Evolutionary conservation across 164 flowering plant genomes (phyloP).

Genomic region (Vitis rupestris): DNA sequence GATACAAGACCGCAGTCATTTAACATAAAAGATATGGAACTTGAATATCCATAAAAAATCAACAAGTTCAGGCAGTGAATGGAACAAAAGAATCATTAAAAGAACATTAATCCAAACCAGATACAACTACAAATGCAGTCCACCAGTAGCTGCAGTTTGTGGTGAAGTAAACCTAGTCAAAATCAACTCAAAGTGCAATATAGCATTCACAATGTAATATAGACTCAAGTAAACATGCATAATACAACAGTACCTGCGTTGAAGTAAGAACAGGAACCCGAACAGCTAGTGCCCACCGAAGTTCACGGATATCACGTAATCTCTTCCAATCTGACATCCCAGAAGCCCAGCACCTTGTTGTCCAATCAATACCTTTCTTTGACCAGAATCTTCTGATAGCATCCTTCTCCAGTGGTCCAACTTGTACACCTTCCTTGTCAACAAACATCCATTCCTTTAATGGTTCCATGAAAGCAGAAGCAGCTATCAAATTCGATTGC

Average conservation of each 20-base stretch:
- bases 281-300: conserved; percentile 87
- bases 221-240: background rate
- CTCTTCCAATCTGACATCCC: conserved; percentile 98
- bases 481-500: conserved; percentile 95
- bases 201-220: background rate
- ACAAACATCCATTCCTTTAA: conserved; percentile 89
- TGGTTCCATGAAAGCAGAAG: conserved; percentile 98
- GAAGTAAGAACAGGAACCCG: conserved; percentile 94
- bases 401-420: conserved; percentile 97
- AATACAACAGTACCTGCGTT: conserved; percentile 57
- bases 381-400: conserved; percentile 96
- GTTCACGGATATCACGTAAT: conserved; percentile 93
- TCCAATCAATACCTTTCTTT: conserved; percentile 86
- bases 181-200: background rate
- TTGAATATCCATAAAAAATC: background rate
- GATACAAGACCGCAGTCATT: background rate
- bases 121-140: background rate
- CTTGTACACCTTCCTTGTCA: conserved; percentile 79
- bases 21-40: background rate
- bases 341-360: conserved; percentile 87
- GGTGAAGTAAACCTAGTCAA: background rate
- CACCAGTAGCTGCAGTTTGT: background rate
- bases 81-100: background rate
- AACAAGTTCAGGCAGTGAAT: background rate
- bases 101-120: background rate